These are phyloP conservation scores for Diplodia corticola DNA, from an alignment of 2,329 filamentous ascomycete species.

Conservation along the genomic window DNA sequence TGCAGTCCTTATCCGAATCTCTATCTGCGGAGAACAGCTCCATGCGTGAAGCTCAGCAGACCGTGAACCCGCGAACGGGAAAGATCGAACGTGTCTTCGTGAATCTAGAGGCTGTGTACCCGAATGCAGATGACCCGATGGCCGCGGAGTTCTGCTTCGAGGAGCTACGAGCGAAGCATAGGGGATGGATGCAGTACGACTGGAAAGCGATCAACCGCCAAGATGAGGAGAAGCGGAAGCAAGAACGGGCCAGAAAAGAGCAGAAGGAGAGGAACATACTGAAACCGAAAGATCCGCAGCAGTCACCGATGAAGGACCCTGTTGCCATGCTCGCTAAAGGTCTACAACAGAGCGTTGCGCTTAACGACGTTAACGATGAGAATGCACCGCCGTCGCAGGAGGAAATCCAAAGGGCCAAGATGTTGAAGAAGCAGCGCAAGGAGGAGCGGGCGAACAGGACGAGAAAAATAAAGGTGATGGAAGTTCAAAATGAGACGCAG, in stretches of 20 bases:
- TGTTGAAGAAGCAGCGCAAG: slow-evolving; percentile 47
- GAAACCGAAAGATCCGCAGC: slow-evolving; percentile 16
- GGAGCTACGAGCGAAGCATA: slow-evolving; percentile 76
- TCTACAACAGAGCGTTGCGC: slow-evolving; percentile 16
- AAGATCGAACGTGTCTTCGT: slow-evolving; percentile 86
- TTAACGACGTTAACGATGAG: slow-evolving; percentile 44
- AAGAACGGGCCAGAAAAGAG: slow-evolving; percentile 21
- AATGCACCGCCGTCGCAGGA: slow-evolving; percentile 49
- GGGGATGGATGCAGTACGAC: slow-evolving; percentile 64
- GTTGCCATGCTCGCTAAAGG: slow-evolving; percentile 14
- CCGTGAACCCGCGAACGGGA: slow-evolving; percentile 77
- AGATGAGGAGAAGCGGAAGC: slow-evolving; percentile 1
- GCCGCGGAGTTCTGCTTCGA: slow-evolving; percentile 85
- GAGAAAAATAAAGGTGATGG: slow-evolving; percentile 68
- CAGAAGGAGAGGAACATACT: slow-evolving; percentile 4
- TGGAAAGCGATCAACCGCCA: slow-evolving; percentile 48
- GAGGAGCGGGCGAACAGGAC: slow-evolving; percentile 54
- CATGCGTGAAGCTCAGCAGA: slow-evolving; percentile 76
- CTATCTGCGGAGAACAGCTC: slow-evolving; percentile 54
- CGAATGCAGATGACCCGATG: slow-evolving; percentile 65
- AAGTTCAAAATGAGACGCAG: slow-evolving; percentile 79
- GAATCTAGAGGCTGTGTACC: slow-evolving; percentile 82
- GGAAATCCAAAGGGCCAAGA: slow-evolving; percentile 60
- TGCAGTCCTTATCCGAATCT: slow-evolving; percentile 48
- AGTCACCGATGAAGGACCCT: background rate